Evolutionary conservation across 345 rosid species (phyloP).

Genomic region (Hirschfeldia incana): DNA sequence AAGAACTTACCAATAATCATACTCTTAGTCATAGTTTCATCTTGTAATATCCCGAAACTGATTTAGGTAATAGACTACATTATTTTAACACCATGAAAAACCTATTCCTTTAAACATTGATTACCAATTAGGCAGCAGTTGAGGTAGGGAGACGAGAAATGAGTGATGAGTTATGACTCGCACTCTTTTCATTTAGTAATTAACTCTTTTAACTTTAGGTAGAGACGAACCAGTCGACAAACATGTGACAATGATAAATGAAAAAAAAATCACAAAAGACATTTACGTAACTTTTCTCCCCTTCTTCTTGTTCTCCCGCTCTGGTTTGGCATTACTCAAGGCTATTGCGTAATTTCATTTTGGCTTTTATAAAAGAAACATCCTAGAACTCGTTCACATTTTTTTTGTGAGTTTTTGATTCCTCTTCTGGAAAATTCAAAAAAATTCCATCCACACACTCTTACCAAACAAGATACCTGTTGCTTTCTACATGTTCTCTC

Average conservation of each 20-base stretch:
- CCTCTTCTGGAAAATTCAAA: conserved; percentile 2
- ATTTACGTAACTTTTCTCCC: not conserved
- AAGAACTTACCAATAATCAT: too few species aligned
- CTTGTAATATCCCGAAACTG: not conserved
- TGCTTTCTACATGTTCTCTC: conserved; percentile 16
- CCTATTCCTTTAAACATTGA: conserved; percentile 5
- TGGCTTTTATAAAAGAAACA: not conserved
- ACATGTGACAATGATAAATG: conserved; percentile 23
- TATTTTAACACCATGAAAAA: not conserved
- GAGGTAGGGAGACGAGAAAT: conserved; percentile 6
- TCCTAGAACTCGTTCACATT: conserved; percentile 24
- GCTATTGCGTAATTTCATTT: not conserved
- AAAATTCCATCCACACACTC: conserved; percentile 17
- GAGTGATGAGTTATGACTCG: conserved; percentile 19
- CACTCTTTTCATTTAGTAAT: conserved; percentile 30
- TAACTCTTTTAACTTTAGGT: conserved; percentile 3
- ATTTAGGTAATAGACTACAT: not conserved
- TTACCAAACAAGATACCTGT: conserved; percentile 5
- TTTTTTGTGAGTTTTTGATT: conserved; percentile 29
- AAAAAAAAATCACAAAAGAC: conserved; percentile 14
- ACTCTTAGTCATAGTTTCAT: not conserved
- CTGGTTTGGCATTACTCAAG: conserved; percentile 21
- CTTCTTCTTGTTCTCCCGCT: not conserved
- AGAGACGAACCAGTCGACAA: conserved; percentile 15
- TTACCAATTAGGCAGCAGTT: conserved; percentile 10